These are phyloP conservation scores for Lactuca sativa DNA, from an alignment of 129 eudicot genomes.

Conservation along the genomic window DNA sequence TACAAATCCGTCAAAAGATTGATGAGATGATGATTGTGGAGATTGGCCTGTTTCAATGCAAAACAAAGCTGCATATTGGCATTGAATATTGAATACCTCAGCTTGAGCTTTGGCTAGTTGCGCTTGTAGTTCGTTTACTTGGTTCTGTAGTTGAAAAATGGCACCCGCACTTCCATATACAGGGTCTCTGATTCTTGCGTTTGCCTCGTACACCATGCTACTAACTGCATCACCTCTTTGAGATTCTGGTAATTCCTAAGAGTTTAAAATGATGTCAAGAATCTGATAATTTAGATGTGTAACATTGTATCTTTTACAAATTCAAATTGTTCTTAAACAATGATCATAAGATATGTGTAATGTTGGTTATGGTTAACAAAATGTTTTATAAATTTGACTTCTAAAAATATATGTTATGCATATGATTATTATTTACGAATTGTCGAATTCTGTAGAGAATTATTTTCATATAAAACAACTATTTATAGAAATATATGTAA, in stretches of 20 bases:
- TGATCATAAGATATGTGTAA: background rate
- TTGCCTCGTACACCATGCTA: slow-evolving; percentile 83
- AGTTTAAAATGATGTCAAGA: background rate
- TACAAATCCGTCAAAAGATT: slow-evolving; percentile 19
- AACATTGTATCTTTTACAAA: background rate
- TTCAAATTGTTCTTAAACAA: background rate
- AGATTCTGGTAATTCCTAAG: slow-evolving; percentile 60
- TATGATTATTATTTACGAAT: background rate
- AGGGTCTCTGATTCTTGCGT: slow-evolving; percentile 70
- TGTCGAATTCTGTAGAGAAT: background rate
- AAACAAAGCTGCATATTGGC: slow-evolving; percentile 54
- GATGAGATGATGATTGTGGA: slow-evolving; percentile 35
- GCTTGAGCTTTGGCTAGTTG: slow-evolving; percentile 72
- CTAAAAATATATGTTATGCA: background rate
- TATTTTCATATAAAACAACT: background rate
- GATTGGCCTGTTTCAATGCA: slow-evolving; percentile 43
- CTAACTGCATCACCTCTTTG: slow-evolving; percentile 73
- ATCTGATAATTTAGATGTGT: background rate
- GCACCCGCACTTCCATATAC: slow-evolving; percentile 72
- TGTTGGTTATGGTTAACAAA: background rate
- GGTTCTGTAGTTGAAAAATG: slow-evolving; percentile 68
- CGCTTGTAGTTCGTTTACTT: slow-evolving; percentile 61
- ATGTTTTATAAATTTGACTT: background rate
- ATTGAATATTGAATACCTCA: slow-evolving; percentile 49
- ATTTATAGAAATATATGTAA: background rate